Evolutionary conservation across 106 monocot genomes (phyloP), one percentile per base, ranked within the genome.

Genomic region (Apostasia ramifera): DNA sequence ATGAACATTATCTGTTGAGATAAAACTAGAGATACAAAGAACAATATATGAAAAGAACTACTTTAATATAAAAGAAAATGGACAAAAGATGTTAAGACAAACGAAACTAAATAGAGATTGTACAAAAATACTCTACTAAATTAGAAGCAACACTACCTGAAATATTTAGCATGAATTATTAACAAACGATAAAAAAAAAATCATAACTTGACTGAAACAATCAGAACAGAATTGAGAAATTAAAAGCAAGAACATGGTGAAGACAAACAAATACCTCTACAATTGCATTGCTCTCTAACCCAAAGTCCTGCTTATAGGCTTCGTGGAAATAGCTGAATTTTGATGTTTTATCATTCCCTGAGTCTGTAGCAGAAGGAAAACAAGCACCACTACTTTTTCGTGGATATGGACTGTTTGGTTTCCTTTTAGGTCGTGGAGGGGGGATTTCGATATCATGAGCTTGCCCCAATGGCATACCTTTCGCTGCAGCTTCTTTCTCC

Each of bases 341-440:
- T 61, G 63, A 66, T 55, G 75, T n/a, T 72, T 71, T 83, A 14
- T 72, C 79, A 68, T 78, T 71, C 41, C 58, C 68, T 49, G 64
- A 75, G 73, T 79, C 84, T 13, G 39, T 72, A 42, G 71, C 62
- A 59, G 71, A 48, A 61, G 73, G 77, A 10, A 68, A n/a, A n/a
- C 76, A 53, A 67, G 67, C 61, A 8, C 12, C 7, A 59, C 76
- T 63, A 39, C 54, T 85, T 59, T 97, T 97, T 69, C 89, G 84
- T 61, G 95, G 92, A 73, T 92, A 97, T 68, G 95, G 92, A 79
- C 72, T 80, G 75, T 66, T 89, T 57, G 95, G 95, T 55, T 92
- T 95, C 63, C 84, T 81, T 75, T 97, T 92, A 55, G 95, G 95
- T 11, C 95, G 79, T 40, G 95, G 95, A 69, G 95, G 95, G 71